Conservation (phyloP, 176 grass and related monocot species). For the Triticum timopheevii region DNA sequence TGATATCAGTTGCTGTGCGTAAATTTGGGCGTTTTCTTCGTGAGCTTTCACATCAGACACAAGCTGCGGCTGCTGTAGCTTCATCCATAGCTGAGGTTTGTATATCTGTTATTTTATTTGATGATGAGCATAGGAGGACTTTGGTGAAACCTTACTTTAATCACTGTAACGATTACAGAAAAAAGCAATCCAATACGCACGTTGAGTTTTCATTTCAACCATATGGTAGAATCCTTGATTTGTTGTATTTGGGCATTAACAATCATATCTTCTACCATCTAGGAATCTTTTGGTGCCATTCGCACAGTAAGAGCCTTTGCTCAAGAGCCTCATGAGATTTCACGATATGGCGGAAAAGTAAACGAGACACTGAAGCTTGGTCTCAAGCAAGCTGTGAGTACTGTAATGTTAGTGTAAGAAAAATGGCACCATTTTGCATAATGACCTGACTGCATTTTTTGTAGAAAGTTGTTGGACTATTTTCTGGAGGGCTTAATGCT, state of each 20-base stretch:
- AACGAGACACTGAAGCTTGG: constrained; percentile 89
- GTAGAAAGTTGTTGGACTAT: constrained; percentile 92
- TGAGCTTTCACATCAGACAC: constrained; percentile 95
- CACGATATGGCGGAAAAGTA: constrained; percentile 81
- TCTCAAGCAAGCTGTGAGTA: constrained; percentile 94
- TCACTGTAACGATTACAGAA: not conserved
- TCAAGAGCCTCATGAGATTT: constrained; percentile 80
- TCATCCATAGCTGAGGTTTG: constrained; percentile 97
- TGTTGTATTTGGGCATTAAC: constrained; percentile 32
- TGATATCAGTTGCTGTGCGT: constrained; percentile 80
- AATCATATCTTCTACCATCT: constrained; percentile 34
- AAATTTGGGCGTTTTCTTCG: constrained; percentile 85
- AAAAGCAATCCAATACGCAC: not conserved
- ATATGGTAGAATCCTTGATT: not conserved
- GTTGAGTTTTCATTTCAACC: constrained; percentile 17
- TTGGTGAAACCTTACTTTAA: constrained; percentile 5
- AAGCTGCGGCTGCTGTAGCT: constrained; percentile 85
- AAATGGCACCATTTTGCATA: constrained; percentile 13
- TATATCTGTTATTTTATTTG: constrained; percentile 12
- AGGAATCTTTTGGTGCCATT: constrained; percentile 97
- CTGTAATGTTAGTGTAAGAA: constrained; percentile 13
- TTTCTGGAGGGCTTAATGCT: constrained; percentile 93
- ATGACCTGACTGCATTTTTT: constrained; percentile 21
- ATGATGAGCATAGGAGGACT: not conserved
- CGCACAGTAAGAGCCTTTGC: constrained; percentile 95